Evolutionary conservation across 805 yeast species (phyloP).

Genomic region (Starmerella bombicola): DNA sequence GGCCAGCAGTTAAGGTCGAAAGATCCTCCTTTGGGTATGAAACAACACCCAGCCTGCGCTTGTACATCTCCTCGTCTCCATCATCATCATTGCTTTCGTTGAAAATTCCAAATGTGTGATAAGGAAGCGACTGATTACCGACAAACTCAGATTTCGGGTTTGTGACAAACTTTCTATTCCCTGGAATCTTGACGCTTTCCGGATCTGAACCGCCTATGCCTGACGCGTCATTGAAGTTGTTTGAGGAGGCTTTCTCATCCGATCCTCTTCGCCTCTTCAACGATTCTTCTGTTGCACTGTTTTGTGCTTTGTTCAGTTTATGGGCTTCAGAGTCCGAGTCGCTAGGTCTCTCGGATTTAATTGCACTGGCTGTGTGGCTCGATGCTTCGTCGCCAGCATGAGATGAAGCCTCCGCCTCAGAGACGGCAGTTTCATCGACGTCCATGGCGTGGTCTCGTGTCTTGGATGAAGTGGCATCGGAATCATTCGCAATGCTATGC

Average conservation of each 20-base stretch:
- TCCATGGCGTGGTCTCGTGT: neutral
- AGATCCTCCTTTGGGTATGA: constrained; percentile 77
- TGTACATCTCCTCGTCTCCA: constrained; percentile 54
- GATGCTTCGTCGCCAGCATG: neutral
- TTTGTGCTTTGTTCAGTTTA: neutral
- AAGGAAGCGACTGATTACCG: constrained; percentile 52
- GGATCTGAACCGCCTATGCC: neutral
- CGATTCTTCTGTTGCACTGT: neutral
- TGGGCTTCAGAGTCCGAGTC: neutral
- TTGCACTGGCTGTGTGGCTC: neutral
- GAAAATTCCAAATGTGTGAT: constrained; percentile 56
- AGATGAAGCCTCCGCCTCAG: neutral
- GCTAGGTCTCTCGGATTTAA: neutral
- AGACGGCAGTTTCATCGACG: neutral
- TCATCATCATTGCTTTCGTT: constrained; percentile 58
- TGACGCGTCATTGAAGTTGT: neutral
- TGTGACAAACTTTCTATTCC: constrained; percentile 31
- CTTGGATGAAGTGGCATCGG: neutral
- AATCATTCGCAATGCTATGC: neutral
- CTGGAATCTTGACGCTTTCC: neutral
- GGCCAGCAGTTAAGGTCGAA: constrained; percentile 69
- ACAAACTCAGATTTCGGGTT: constrained; percentile 72
- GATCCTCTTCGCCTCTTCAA: too few species aligned
- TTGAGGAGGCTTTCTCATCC: neutral
- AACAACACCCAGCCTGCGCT: constrained; percentile 72